Evolutionary conservation across 192 early-diverging fungal species (phyloP), one percentile per base, ranked within the genome.

Genomic region (Podila clonocystis): DNA sequence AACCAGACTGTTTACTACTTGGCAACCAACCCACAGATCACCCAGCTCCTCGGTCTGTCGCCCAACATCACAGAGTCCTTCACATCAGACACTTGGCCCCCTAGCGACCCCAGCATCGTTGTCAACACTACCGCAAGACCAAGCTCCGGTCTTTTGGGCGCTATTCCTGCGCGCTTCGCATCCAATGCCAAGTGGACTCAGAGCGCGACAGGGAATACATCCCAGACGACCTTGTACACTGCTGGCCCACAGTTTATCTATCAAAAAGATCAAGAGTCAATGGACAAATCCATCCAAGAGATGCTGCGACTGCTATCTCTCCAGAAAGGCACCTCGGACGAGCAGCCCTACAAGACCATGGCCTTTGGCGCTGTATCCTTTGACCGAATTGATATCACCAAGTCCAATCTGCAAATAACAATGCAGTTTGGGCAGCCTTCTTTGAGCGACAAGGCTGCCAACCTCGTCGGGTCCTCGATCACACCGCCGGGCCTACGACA

Each of bases 1-100:
- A 72, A 79, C 28, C 76, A 79, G 26, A 72, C 69, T 0, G 29
- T 79, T 0, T 72, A 64, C 49, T 72, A 72, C 50, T 50, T 50
- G 2, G 29, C 65, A 7, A 62, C 76, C 30, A 72, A 67, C 20
- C 19, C 64, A 3, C 64, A 79, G 24, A 34, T 79, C 31, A 36
- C 76, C 7, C 64, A 68, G 22, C 19, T 15, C 5, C 60, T 79
- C 4, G 76, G 76, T 12, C 33, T n/a, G 5, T 8, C 33, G 3
- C 57, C 69, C 28, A 72, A 66, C 7, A 15, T 72, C 28, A 79
- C 65, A 2, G 61, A 38, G 24, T 62, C 29, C n/a, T 79, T 79
- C 50, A 24, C 13, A 9, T 72, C 70, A 2, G 22, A 62, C 2
- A 30, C 11, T 5, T 79, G 76, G 76, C 76, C 76, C 4, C 69